Conservation (phyloP, 768 basidiomycete species). For the Leccinum variicolor region DNA sequence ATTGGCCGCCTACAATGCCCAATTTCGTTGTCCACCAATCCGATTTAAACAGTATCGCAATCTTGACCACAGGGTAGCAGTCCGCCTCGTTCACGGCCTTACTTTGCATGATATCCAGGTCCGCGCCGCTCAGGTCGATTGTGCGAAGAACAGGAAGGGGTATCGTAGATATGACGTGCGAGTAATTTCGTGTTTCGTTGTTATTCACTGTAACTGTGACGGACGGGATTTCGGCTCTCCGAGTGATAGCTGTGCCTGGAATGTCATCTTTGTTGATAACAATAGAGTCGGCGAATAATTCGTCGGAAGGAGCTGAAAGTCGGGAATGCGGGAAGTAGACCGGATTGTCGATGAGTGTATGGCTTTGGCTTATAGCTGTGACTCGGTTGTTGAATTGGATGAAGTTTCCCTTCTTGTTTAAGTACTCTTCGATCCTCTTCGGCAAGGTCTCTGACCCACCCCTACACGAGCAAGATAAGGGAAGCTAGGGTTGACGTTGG, state of each 20-base stretch:
- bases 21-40: conserved; percentile 13
- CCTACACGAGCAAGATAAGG: neutral
- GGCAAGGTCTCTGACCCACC: conserved; percentile 3
- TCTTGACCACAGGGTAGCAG: neutral
- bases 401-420: neutral
- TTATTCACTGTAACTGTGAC: conserved; percentile 9
- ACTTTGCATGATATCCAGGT: conserved; percentile 4
- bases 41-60: conserved; percentile 9
- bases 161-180: conserved; percentile 9
- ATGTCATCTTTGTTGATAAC: neutral
- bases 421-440: neutral
- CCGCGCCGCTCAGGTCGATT: conserved; percentile 5
- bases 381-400: conserved; percentile 2
- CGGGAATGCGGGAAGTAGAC: neutral
- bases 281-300: neutral
- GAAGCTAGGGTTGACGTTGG: neutral
- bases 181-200: conserved; percentile 4
- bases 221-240: neutral
- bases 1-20: conserved; percentile 9
- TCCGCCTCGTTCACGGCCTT: conserved; percentile 1
- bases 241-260: neutral
- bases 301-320: neutral
- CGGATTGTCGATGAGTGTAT: neutral
- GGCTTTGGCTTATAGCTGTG: conserved; percentile 1
- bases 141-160: conserved; percentile 6